Evolutionary conservation across 768 basidiomycete species (phyloP), one percentile per base, ranked within the genome.

Genomic region (Calocybe indica): DNA sequence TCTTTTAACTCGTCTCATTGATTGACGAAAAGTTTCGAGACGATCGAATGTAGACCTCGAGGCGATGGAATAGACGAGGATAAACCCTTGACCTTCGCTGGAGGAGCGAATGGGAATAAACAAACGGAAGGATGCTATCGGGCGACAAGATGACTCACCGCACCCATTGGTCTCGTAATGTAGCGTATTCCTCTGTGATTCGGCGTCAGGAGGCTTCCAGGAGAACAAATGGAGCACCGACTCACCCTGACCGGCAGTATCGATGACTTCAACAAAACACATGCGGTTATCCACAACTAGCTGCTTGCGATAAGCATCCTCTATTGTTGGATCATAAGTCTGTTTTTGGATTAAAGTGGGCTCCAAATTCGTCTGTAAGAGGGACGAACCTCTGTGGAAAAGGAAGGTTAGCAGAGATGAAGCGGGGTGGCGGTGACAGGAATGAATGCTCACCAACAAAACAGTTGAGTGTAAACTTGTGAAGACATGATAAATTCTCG

Each of bases 251-350:
- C 93, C 93, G 43, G 94, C 94, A 57, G 94, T 96, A 70, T 97
- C 93, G 64, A 97, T 89, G 53, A 97, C 91, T 67, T 97, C 93
- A 55, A 97, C 82, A 64, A 93, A 88, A 69, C 92, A 94, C 82
- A 93, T 93, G 58, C 85, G 80, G 62, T 92, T 92, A 68, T 95
- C 93, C 54, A 96, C 92, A 48, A 93, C 83, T 57, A 93, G 79
- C 64, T 93, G 92, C 66, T 94, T 95, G 59, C 93, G 80, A 70
- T 97, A 96, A 53, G 92, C 92, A 65, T 96, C 93, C 71, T 97
- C 93, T 80, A 97, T 97, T 58, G 93, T 97, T 48, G 93, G 93
- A 72, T 97, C 93, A 67, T 97, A 97, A 45, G 92, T 92, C 91
- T 95, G 48, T 36, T 3, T 22, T 22, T 1, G 22, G 22, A 4